Percentiles rank a stretch among this genome's conserved stretches.
These are phyloP conservation scores for Cercophora newfieldiana DNA, from an alignment of 495 filamentous ascomycete genomes.

Conservation along the genomic window DNA sequence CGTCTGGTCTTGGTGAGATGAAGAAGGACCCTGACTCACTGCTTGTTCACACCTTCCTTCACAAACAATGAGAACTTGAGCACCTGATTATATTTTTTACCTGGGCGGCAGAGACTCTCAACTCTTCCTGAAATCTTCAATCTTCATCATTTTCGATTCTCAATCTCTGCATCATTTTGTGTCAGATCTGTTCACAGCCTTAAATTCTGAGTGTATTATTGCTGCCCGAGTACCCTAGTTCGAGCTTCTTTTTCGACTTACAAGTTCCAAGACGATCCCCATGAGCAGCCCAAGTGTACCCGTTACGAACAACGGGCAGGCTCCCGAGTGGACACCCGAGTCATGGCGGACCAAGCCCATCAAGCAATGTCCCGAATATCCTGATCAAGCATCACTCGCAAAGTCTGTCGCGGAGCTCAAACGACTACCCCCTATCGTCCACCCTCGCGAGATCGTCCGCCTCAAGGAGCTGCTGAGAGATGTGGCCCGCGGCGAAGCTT, in stretches of 20 bases:
- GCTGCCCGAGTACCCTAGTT: no score
- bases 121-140: background rate
- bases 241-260: background rate
- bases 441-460: slow-evolving; percentile 77
- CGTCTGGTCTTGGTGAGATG: background rate
- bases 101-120: background rate
- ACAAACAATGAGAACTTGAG: background rate
- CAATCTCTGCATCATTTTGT: background rate
- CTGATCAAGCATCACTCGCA: slow-evolving; percentile 62
- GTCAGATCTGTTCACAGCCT: background rate
- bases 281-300: slow-evolving; percentile 18
- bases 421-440: slow-evolving; percentile 84
- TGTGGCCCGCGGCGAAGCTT: slow-evolving; percentile 88
- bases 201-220: no score
- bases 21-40: background rate
- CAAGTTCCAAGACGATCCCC: background rate
- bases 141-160: background rate
- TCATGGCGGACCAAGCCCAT: slow-evolving; percentile 92
- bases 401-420: slow-evolving; percentile 69
- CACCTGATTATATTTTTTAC: background rate
- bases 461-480: slow-evolving; percentile 76
- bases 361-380: slow-evolving; percentile 84
- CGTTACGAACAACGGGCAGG: slow-evolving; percentile 6
- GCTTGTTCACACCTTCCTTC: background rate
- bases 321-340: slow-evolving; percentile 53